Evolutionary conservation across 257 asterid species (phyloP).

Genomic region (Solanum arcanum): DNA sequence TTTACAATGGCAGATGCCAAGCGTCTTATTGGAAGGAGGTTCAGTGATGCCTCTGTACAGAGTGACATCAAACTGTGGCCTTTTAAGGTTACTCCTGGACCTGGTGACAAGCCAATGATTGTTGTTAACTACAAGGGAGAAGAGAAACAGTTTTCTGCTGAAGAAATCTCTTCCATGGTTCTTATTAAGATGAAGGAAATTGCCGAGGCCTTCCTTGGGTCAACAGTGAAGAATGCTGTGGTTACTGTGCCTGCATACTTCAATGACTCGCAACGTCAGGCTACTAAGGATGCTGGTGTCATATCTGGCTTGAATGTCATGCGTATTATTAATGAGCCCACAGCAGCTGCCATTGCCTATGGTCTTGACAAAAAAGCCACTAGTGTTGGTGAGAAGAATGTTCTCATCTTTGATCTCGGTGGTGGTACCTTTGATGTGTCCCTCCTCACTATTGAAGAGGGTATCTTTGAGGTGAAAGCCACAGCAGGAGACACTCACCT

Average conservation of each 20-base stretch:
- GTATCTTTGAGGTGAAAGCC: slow-evolving; percentile 15
- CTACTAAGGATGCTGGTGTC: slow-evolving; percentile 11
- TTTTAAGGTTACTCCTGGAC: background rate
- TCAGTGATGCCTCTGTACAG: slow-evolving; percentile 4
- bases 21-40: slow-evolving; percentile 11
- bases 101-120: slow-evolving; percentile 10
- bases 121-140: slow-evolving; percentile 6
- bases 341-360: slow-evolving; percentile 14
- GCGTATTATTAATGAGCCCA: slow-evolving; percentile 15
- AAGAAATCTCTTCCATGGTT: slow-evolving; percentile 14
- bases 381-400: slow-evolving; percentile 4
- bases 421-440: slow-evolving; percentile 19
- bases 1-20: slow-evolving; percentile 5
- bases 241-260: slow-evolving; percentile 14
- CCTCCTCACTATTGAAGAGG: slow-evolving; percentile 11
- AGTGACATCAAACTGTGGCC: slow-evolving; percentile 15
- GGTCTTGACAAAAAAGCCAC: slow-evolving; percentile 9
- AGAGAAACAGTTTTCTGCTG: slow-evolving; percentile 8
- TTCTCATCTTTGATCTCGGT: slow-evolving; percentile 13
- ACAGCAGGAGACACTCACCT: slow-evolving; percentile 19
- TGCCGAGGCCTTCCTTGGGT: slow-evolving; percentile 9
- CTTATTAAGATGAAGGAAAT: slow-evolving; percentile 11
- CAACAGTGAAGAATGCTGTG: slow-evolving; percentile 6
- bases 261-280: slow-evolving; percentile 7
- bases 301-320: slow-evolving; percentile 7